Percentiles rank a stretch among this genome's conserved stretches.
Evolutionary conservation across 1,284 basidiomycete species (phyloP).

Genomic region (Tylopilus orsonianus): DNA sequence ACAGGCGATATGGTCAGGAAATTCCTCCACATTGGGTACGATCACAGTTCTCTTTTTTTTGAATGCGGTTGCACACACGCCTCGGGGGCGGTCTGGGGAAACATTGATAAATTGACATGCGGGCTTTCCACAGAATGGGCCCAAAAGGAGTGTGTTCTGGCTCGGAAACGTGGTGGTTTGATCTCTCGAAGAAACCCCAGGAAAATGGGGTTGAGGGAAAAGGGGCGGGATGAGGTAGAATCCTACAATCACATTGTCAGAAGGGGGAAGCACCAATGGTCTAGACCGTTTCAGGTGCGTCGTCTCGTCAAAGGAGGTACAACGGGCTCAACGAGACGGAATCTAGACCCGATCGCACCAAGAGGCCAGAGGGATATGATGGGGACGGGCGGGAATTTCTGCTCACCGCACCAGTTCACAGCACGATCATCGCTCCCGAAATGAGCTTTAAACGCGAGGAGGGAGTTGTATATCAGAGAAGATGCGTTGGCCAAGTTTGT

Average conservation of each 20-base stretch:
- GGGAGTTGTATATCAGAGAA: conserved; percentile 75
- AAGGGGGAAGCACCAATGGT: neutral
- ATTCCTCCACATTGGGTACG: conserved; percentile 72
- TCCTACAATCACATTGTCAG: conserved; percentile 45
- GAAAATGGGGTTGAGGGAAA: conserved; percentile 51
- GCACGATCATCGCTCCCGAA: conserved; percentile 66
- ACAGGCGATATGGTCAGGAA: conserved; percentile 89
- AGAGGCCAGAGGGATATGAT: neutral
- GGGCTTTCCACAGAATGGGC: conserved; percentile 86
- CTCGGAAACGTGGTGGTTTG: conserved; percentile 8
- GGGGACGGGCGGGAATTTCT: conserved; percentile 23
- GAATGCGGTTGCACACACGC: conserved; percentile 84
- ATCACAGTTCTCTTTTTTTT: conserved; percentile 54
- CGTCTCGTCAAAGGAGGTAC: neutral
- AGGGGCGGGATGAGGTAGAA: conserved; percentile 76
- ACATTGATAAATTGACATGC: conserved; percentile 81
- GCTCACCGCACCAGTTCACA: conserved; percentile 87
- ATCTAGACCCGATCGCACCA: neutral
- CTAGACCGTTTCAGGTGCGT: neutral
- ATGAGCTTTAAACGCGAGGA: conserved; percentile 61
- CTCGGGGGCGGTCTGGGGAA: conserved; percentile 54
- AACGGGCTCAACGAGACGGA: neutral
- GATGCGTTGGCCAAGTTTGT: conserved; percentile 85
- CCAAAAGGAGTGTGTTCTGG: conserved; percentile 55
- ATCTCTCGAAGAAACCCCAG: conserved; percentile 14